Percentiles rank a stretch among this genome's conserved stretches.
Evolutionary conservation across 306 rosid genomes (phyloP).

Genomic region (Lathyrus sativus): DNA sequence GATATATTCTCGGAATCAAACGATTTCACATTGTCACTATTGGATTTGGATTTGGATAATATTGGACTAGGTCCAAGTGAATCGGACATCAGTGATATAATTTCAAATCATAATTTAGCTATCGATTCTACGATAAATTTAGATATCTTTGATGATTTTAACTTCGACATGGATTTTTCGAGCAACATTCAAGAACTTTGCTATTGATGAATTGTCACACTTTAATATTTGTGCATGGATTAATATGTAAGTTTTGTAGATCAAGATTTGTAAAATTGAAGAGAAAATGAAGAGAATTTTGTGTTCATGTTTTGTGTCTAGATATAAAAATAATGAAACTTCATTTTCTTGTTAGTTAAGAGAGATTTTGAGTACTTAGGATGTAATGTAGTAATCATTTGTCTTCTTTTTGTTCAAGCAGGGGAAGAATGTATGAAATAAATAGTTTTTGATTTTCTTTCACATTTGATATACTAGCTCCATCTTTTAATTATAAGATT

Average conservation of each 20-base stretch:
- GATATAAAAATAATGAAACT: slow-evolving; percentile 18
- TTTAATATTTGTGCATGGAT: not conserved
- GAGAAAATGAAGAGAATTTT: slow-evolving; percentile 14
- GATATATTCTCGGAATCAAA: slow-evolving; percentile 52
- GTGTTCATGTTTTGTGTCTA: slow-evolving; percentile 2
- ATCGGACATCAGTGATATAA: slow-evolving; percentile 57
- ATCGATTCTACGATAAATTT: slow-evolving; percentile 61
- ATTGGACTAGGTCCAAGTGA: slow-evolving; percentile 49
- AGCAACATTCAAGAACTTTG: slow-evolving; percentile 45
- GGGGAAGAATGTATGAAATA: slow-evolving; percentile 19
- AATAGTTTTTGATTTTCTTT: not conserved
- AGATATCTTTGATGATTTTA: slow-evolving; percentile 50
- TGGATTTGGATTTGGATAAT: slow-evolving; percentile 31
- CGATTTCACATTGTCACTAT: slow-evolving; percentile 43
- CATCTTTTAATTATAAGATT: too few species aligned
- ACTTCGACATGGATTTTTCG: slow-evolving; percentile 49
- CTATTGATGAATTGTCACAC: slow-evolving; percentile 17
- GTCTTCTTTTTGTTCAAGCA: slow-evolving; percentile 16
- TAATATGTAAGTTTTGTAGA: slow-evolving; percentile 37
- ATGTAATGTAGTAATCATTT: slow-evolving; percentile 24
- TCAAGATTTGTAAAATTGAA: slow-evolving; percentile 35
- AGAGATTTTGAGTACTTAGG: slow-evolving; percentile 34
- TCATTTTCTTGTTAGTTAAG: slow-evolving; percentile 33
- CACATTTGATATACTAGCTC: not conserved
- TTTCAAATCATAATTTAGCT: slow-evolving; percentile 65